Conservation (phyloP, 768 basidiomycete genomes). For the Boletus sensibilis region DNA sequence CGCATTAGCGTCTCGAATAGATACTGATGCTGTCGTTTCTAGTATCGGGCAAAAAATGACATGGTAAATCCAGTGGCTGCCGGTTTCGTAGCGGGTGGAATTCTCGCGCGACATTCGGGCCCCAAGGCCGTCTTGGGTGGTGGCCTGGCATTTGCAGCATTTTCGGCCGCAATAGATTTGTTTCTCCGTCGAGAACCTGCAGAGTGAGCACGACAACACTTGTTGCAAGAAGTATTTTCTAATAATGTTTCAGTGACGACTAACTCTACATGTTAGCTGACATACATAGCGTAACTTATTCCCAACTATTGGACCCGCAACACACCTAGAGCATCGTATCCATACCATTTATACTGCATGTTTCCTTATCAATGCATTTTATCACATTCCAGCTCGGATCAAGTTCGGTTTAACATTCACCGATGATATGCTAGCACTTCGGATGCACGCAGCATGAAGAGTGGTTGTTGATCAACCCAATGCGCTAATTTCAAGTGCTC, state of each 20-base stretch:
- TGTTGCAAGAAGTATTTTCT: slow-evolving; percentile 4
- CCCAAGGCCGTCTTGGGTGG: slow-evolving; percentile 86
- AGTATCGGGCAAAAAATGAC: slow-evolving; percentile 98
- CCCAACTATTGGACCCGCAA: slow-evolving; percentile 5
- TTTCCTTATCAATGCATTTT: slow-evolving; percentile 10
- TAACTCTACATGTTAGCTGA: slow-evolving; percentile 17
- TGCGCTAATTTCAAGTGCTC: not conserved
- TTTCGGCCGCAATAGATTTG: slow-evolving; percentile 85
- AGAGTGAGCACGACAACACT: slow-evolving; percentile 50
- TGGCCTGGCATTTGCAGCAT: slow-evolving; percentile 88
- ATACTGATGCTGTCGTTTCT: not conserved
- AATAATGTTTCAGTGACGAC: slow-evolving; percentile 37
- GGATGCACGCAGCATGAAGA: not conserved
- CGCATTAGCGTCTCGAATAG: not conserved
- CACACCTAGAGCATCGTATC: slow-evolving; percentile 19
- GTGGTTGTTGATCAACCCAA: not conserved
- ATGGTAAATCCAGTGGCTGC: slow-evolving; percentile 87
- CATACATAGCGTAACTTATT: slow-evolving; percentile 19
- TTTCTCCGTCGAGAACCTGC: slow-evolving; percentile 79
- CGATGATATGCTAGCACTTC: not conserved
- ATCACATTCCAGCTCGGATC: slow-evolving; percentile 6
- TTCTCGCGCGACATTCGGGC: slow-evolving; percentile 85
- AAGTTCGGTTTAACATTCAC: not conserved
- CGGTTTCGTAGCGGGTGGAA: slow-evolving; percentile 85
- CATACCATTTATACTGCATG: slow-evolving; percentile 16